Base-by-base conservation (phyloP, 2,329 filamentous ascomycete genomes). In the Venturiaceae sp. region DNA sequence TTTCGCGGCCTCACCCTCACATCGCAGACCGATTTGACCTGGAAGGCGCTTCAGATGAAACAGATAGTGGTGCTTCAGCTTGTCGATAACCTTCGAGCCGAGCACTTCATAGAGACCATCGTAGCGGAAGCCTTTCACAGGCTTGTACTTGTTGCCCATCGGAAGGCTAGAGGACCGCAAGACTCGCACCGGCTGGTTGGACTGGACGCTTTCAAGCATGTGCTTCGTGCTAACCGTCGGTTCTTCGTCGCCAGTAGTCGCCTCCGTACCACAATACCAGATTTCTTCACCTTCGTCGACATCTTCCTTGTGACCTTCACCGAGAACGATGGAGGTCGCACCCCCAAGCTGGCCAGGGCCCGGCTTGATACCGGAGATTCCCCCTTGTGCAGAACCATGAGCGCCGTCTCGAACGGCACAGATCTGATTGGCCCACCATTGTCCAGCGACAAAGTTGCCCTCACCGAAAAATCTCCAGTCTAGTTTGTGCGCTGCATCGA, bases 381-480 rank as follows among this genome's bases (percentile, higher is more conserved):
- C 80, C 2, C 69, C 75, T 63, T 78, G 72, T 0, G 70, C 61
- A 0, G 67, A 61, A 2, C 80, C 81, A 62, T 84, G 82, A 0
- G 78, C 80, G 3, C 82, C 81, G 57, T 80, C 75, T 13, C 78
- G 75, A 0, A 82, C 65, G 0, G 78, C 74, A 9, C 72, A 76
- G 0, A 80, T 68, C 60, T 82, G 80, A 0, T 72, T 71, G 0
- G 81, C 80, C 74, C 75, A 84, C 81, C 82, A 84, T 32, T 77
- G 74, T 0, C 77, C 77, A 9, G 75, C 72, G 0, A 77, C 64
- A 1, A 79, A 67, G 3, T 70, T 53, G 2, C 71, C 71, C 11
- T 74, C 64, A 2, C 77, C 77, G 39, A 71, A 66, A 1, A 56
- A 59, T 0, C 60, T 32, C 28, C 63, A 63, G 32, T 61, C 58